Percentiles rank a stretch among this genome's conserved stretches.
phyloP scores from a whole-genome alignment of 2,329 filamentous ascomycete species.

The Emericellopsis atlantica region DNA sequence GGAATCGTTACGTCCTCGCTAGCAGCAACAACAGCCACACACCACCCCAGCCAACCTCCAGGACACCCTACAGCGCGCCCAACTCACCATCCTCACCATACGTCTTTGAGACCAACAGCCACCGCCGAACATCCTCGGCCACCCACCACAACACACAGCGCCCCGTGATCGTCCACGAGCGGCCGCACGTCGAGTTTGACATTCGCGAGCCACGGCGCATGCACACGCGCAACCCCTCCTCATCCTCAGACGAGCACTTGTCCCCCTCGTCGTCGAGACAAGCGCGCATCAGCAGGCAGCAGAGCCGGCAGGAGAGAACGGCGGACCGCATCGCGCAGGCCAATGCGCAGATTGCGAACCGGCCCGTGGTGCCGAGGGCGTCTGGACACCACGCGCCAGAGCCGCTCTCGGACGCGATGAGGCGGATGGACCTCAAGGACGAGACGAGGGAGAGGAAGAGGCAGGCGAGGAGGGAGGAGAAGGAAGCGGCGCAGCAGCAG shows the following conservation, averaged over 20 bases:
- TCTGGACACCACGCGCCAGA: not conserved
- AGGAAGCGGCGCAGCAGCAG: not conserved
- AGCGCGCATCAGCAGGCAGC: not conserved
- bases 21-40: conserved; percentile 31
- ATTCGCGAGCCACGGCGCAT: conserved; percentile 13
- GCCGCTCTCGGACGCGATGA: not conserved
- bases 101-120: conserved; percentile 5
- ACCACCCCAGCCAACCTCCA: conserved; percentile 26
- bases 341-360: not conserved
- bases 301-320: not conserved
- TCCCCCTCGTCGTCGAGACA: not conserved
- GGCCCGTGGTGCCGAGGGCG: not conserved
- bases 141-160: conserved; percentile 6
- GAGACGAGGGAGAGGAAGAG: not conserved
- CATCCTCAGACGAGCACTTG: conserved; percentile 11
- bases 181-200: conserved; percentile 14
- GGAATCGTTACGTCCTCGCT: conserved; percentile 30
- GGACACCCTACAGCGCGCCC: conserved; percentile 24
- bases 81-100: conserved; percentile 20
- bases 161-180: conserved; percentile 25
- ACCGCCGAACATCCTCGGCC: conserved; percentile 5
- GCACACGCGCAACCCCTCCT: conserved; percentile 22
- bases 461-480: not conserved
- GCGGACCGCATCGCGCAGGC: not conserved
- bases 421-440: not conserved